Evolutionary conservation across 2,329 filamentous ascomycete species (phyloP).

Genomic region (Aurifilum marmelostoma): DNA sequence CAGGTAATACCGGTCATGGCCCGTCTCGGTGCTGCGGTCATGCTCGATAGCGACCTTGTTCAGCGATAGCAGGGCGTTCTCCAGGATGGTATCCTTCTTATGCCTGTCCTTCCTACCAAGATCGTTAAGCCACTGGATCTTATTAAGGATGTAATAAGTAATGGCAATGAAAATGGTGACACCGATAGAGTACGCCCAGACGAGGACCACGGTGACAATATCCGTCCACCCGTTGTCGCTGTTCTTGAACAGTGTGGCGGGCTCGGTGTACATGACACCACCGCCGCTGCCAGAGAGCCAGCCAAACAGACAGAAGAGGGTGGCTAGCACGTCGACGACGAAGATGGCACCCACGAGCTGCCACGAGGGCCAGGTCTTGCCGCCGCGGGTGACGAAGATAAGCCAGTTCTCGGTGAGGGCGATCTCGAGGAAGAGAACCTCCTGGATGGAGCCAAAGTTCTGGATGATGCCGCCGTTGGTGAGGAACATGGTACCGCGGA

Average conservation of each 20-base stretch:
- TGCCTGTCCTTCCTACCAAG: slow-evolving; percentile 66
- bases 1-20: slow-evolving; percentile 23
- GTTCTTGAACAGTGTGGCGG: slow-evolving; percentile 38
- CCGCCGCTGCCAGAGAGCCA: slow-evolving; percentile 61
- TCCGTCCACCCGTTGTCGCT: slow-evolving; percentile 47
- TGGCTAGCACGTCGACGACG: slow-evolving; percentile 71
- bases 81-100: slow-evolving; percentile 64
- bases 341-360: slow-evolving; percentile 73
- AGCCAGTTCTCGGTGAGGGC: slow-evolving; percentile 78
- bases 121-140: slow-evolving; percentile 61
- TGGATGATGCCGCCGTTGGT: slow-evolving; percentile 72
- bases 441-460: slow-evolving; percentile 74
- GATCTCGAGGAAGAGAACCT: slow-evolving; percentile 75
- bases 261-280: slow-evolving; percentile 25
- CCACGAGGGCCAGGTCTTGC: slow-evolving; percentile 74
- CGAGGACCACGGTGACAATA: slow-evolving; percentile 64
- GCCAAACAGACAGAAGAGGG: slow-evolving; percentile 75
- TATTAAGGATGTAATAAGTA: slow-evolving; percentile 65
- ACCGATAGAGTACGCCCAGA: slow-evolving; percentile 69
- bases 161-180: slow-evolving; percentile 68
- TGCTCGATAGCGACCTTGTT: slow-evolving; percentile 67
- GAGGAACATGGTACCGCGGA: slow-evolving; percentile 72
- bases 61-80: slow-evolving; percentile 68
- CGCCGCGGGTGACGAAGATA: slow-evolving; percentile 76
- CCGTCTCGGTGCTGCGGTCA: slow-evolving; percentile 46